Percentiles rank a stretch among this genome's conserved stretches.
Evolutionary conservation across 2,329 filamentous ascomycete genomes (phyloP).

Genomic region (Verticillium nubilum): DNA sequence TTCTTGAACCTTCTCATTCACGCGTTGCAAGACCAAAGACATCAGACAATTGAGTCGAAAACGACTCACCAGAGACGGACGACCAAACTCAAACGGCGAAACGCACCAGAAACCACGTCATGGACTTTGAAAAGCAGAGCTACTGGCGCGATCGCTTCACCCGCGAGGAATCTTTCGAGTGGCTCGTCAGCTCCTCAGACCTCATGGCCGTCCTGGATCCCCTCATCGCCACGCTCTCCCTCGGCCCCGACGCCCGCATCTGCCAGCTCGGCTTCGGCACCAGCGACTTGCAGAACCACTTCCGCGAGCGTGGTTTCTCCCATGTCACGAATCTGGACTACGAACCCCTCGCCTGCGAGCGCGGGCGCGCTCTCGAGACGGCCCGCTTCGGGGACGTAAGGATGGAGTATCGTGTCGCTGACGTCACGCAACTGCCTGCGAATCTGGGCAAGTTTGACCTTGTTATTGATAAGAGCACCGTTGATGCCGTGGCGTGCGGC

Average conservation of each 20-base stretch:
- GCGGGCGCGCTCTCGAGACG: constrained; percentile 33
- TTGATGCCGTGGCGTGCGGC: constrained; percentile 41
- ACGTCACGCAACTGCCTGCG: constrained; percentile 32
- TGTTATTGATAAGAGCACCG: constrained; percentile 44
- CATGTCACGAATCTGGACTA: constrained; percentile 44
- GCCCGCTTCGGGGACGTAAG: constrained; percentile 35
- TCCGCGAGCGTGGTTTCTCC: constrained; percentile 35
- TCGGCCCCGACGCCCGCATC: constrained; percentile 22
- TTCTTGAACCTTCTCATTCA: background rate
- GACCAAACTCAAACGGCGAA: background rate
- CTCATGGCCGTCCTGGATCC: constrained; percentile 36
- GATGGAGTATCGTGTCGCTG: constrained; percentile 37
- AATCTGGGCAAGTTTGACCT: constrained; percentile 28
- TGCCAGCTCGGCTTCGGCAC: constrained; percentile 44
- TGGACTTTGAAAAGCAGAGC: constrained; percentile 41
- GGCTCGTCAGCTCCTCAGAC: constrained; percentile 35
- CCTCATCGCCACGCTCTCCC: constrained; percentile 18
- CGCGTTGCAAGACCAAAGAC: too few species aligned
- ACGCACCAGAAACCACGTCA: background rate
- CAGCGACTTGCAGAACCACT: constrained; percentile 41
- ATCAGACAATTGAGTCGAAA: too few species aligned
- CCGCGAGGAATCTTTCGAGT: constrained; percentile 40
- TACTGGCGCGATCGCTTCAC: constrained; percentile 45
- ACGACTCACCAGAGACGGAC: background rate
- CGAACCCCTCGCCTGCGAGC: constrained; percentile 39